Evolutionary conservation across 345 rosid genomes (phyloP), one percentile per base, ranked within the genome.

Genomic region (Salix caprea): DNA sequence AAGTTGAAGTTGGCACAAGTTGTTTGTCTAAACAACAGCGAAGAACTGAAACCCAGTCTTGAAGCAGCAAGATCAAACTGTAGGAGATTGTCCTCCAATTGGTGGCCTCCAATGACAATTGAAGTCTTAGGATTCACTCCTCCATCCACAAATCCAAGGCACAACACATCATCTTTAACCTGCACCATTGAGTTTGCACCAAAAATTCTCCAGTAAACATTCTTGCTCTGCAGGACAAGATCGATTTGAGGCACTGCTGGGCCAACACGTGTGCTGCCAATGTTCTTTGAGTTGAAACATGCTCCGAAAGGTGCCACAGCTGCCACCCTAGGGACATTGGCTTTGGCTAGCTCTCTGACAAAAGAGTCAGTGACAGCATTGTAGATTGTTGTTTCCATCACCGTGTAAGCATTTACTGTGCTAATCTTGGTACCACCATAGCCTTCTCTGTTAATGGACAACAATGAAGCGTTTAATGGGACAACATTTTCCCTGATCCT

Each of bases 131-230:
- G 89, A 36, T 83, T 80, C 23, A 78, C 81, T 5, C 96, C 96
- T 9, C 97, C 97, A 34, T 93, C 86, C 19, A 93, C 85, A 18
- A 91, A 89, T 19, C 91, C 97, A 18, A 90, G 82, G 70, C 96
- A 93, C 70, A 86, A 42, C 42, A 89, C 92, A 1, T 81, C 78
- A 9, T 74, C 71, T 11, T 74, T 81, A 4, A 88, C 94, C 15
- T 76, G 50, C 46, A 91, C 96, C 92, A 91, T 91, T 3, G 93
- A 93, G 76, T 91, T 93, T 1, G 90, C 84, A 30, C 96, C 97
- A 0, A 74, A 76, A 5, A 92, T 87, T 34, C 88, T 85, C 97
- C 96, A 93, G 1, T 79, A n/a, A 2, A 85, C 85, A 76, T 74
- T 72, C 0, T 82, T 76, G 77, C 79, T 87, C 14, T 89, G 90